phyloP scores from a whole-genome alignment of 202 grass and related monocot genomes.

The Saccharum hybrid region DNA sequence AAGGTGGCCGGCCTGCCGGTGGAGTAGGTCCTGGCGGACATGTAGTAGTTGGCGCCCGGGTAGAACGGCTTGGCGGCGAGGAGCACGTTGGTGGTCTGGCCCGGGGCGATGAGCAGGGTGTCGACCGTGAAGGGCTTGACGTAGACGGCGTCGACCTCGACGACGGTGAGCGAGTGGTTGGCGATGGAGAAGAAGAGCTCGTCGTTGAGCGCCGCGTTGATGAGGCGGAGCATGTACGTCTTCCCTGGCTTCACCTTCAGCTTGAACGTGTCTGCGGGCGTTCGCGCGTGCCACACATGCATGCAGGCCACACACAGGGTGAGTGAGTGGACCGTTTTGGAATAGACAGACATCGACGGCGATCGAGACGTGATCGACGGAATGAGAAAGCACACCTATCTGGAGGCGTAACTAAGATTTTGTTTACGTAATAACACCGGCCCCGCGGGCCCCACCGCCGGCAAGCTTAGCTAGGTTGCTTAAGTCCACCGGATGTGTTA shows the following conservation, averaged over 20 bases:
- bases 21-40: slow-evolving; percentile 66
- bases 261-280: slow-evolving; percentile 71
- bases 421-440: slow-evolving; percentile 17
- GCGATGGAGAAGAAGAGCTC: slow-evolving; percentile 90
- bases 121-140: slow-evolving; percentile 66
- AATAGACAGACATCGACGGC: background rate
- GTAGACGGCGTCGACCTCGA: slow-evolving; percentile 81
- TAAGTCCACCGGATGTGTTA: slow-evolving; percentile 41
- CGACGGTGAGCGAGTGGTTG: slow-evolving; percentile 74
- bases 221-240: slow-evolving; percentile 76
- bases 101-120: slow-evolving; percentile 61
- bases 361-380: background rate
- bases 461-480: background rate
- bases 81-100: slow-evolving; percentile 78
- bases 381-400: slow-evolving; percentile 32
- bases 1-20: slow-evolving; percentile 52
- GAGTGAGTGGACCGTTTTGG: background rate
- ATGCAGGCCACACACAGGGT: too few relatives aligned
- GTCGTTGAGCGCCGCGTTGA: slow-evolving; percentile 84
- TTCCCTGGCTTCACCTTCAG: slow-evolving; percentile 72
- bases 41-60: slow-evolving; percentile 72
- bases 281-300: background rate
- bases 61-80: slow-evolving; percentile 54
- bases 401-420: slow-evolving; percentile 16
- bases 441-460: background rate